phyloP scores from a whole-genome alignment of 179 eudicot genomes.

The Heliamphora pulchella region DNA sequence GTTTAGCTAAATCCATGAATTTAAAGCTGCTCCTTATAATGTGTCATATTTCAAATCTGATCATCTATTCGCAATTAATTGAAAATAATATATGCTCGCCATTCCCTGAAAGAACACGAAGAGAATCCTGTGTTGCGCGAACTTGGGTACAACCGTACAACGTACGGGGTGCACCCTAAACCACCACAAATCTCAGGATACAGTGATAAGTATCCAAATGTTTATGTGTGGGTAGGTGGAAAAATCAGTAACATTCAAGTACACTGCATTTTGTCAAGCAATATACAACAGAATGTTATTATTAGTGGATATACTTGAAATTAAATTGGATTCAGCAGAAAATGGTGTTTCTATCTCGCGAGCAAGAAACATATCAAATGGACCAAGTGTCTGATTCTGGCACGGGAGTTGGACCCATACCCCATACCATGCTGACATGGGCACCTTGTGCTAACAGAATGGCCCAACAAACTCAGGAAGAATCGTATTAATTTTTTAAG shows the following conservation, averaged over 20 bases:
- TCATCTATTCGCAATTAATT: not conserved
- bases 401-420: not conserved
- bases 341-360: not conserved
- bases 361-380: not conserved
- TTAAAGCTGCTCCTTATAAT: not conserved
- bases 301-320: not conserved
- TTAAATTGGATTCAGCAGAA: slow-evolving; percentile 8
- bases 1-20: not conserved
- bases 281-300: not conserved
- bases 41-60: no score
- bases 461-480: not conserved
- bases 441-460: not conserved
- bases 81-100: not conserved
- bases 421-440: not conserved
- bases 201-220: not conserved
- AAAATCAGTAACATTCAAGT: not conserved
- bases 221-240: not conserved
- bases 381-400: not conserved
- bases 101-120: not conserved
- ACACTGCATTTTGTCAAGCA: not conserved
- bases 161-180: not conserved
- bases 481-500: not conserved
- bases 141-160: not conserved
- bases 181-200: slow-evolving; percentile 4
- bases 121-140: not conserved